Conservation (phyloP, 257 asterid genomes). For the Paraleonurus japonicus region DNA sequence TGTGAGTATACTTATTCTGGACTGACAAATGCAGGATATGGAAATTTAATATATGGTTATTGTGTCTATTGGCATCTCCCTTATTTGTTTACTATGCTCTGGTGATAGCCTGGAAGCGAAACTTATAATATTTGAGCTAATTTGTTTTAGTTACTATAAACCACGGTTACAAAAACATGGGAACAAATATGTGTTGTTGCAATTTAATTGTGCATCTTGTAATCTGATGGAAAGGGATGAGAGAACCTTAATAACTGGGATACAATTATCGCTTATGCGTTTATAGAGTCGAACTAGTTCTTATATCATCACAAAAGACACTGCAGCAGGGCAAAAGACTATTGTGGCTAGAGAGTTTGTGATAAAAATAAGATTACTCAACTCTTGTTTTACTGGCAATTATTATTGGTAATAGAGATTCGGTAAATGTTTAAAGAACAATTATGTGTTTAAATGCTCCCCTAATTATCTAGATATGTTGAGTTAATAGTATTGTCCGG, state of each 20-base stretch:
- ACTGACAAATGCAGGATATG: conserved; percentile 1
- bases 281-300: background rate
- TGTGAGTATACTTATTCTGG: conserved; percentile 56
- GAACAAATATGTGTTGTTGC: background rate
- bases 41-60: background rate
- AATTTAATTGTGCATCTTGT: background rate
- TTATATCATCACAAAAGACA: background rate
- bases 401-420: background rate
- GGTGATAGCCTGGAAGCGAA: background rate
- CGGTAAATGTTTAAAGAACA: background rate
- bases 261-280: too few species aligned
- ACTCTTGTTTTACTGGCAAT: background rate
- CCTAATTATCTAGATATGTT: background rate
- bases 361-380: background rate
- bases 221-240: background rate
- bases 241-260: background rate
- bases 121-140: background rate
- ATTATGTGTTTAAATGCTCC: background rate
- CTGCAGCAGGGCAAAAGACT: background rate
- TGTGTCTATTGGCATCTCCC: conserved; percentile 4
- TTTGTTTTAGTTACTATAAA: background rate
- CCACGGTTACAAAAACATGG: background rate
- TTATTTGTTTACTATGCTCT: too few species aligned
- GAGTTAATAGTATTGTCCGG: background rate
- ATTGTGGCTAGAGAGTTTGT: background rate